A percentile compares a stretch with the other conserved stretches of the same genome.
Evolutionary conservation across 768 basidiomycete species (phyloP).

Genomic region (Boletus barrowsii): DNA sequence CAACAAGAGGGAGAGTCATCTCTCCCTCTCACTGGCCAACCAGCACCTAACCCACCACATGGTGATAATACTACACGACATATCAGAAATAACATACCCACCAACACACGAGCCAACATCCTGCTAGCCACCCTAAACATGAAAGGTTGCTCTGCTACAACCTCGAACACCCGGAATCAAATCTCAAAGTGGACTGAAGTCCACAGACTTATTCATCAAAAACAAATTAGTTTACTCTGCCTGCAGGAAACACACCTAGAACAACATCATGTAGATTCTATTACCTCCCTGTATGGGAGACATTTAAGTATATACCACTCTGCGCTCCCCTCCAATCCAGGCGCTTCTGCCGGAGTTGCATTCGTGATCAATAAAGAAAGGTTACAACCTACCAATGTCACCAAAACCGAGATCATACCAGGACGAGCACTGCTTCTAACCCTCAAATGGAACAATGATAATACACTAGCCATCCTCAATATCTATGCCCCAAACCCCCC

Average conservation of each 20-base stretch:
- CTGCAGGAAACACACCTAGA: not conserved
- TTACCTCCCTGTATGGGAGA: not conserved
- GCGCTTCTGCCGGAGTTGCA: not conserved
- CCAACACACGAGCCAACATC: too few species aligned
- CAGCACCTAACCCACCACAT: too few species aligned
- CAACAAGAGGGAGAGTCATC: too few species aligned
- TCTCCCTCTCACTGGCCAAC: too few species aligned
- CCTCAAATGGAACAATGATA: not conserved
- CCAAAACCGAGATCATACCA: not conserved
- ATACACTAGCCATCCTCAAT: constrained; percentile 24
- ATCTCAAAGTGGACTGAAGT: too few species aligned
- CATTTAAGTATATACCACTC: not conserved
- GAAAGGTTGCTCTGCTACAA: too few species aligned
- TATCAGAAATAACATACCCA: too few species aligned
- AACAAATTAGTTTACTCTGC: not conserved
- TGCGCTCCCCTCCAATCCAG: not conserved
- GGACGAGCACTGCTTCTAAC: not conserved
- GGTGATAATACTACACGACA: too few species aligned
- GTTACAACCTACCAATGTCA: not conserved
- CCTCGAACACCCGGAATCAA: too few species aligned
- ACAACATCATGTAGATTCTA: not conserved
- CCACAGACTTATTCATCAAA: too few species aligned
- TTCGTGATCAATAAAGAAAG: not conserved
- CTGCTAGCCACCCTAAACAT: too few species aligned
- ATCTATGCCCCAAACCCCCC: constrained; percentile 37